Evolutionary conservation across 2,329 filamentous ascomycete species (phyloP).

Genomic region (Herpotrichia juniperi): DNA sequence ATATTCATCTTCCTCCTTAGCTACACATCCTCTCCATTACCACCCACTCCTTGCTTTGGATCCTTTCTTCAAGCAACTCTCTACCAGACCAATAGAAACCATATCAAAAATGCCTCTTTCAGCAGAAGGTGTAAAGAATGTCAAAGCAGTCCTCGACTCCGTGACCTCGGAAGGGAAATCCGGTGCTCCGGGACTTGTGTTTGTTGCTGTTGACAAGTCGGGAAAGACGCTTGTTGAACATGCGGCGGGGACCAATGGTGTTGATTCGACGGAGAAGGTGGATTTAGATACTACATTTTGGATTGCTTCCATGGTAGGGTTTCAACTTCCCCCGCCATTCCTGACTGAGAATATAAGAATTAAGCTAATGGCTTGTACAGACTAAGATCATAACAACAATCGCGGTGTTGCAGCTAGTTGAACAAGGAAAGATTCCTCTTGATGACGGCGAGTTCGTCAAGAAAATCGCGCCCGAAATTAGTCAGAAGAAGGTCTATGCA

Average conservation of each 20-base stretch:
- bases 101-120: slow-evolving; percentile 35
- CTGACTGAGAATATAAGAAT: too few species aligned
- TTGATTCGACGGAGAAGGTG: slow-evolving; percentile 58
- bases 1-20: neutral
- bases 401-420: slow-evolving; percentile 43
- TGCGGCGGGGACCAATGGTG: slow-evolving; percentile 49
- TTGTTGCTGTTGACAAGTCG: slow-evolving; percentile 52
- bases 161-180: slow-evolving; percentile 30
- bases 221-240: slow-evolving; percentile 50
- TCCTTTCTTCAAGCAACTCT: neutral
- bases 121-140: slow-evolving; percentile 31
- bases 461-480: slow-evolving; percentile 43
- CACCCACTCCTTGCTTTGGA: neutral
- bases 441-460: slow-evolving; percentile 42
- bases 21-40: neutral
- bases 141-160: slow-evolving; percentile 45
- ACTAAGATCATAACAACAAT: slow-evolving; percentile 48
- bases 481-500: slow-evolving; percentile 48
- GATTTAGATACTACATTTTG: slow-evolving; percentile 66
- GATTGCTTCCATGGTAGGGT: slow-evolving; percentile 61
- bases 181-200: slow-evolving; percentile 52
- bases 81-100: neutral
- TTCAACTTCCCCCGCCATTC: too few species aligned
- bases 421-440: slow-evolving; percentile 43
- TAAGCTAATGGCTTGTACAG: too few species aligned